A percentile compares a stretch with the other conserved stretches of the same genome.
Evolutionary conservation across 305 asterid genomes (phyloP).

Genomic region (Nicotiana rustica): DNA sequence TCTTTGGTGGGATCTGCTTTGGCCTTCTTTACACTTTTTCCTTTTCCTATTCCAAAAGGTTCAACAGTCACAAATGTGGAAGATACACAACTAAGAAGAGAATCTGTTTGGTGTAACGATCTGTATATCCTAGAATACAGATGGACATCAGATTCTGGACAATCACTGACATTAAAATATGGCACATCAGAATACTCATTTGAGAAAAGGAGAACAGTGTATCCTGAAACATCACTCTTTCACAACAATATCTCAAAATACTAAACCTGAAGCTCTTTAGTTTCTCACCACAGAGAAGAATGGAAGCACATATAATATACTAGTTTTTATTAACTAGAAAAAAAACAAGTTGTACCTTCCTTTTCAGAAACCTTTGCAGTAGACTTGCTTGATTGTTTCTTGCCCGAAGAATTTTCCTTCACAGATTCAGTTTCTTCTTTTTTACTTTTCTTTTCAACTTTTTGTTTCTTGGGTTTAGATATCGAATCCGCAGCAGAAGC

Average conservation of each 20-base stretch:
- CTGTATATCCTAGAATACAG: not conserved
- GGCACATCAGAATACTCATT: not conserved
- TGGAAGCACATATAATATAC: not conserved
- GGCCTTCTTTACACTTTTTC: slow-evolving; percentile 35
- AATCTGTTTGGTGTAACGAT: no score
- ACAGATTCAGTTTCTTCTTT: slow-evolving; percentile 50
- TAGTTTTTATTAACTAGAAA: not conserved
- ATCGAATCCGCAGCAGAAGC: slow-evolving; percentile 55
- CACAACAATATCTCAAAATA: not conserved
- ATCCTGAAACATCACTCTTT: not conserved
- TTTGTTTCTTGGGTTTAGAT: slow-evolving; percentile 61
- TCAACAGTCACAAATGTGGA: not conserved
- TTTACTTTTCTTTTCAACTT: slow-evolving; percentile 58
- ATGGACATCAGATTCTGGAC: not conserved
- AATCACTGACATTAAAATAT: not conserved
- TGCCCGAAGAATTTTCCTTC: slow-evolving; percentile 61
- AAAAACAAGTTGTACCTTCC: slow-evolving; percentile 28
- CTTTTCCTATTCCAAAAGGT: slow-evolving; percentile 32
- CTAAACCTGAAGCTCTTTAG: not conserved
- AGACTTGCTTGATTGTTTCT: slow-evolving; percentile 57
- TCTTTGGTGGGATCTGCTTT: slow-evolving; percentile 40
- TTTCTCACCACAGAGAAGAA: not conserved
- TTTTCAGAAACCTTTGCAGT: slow-evolving; percentile 50
- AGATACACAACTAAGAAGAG: not conserved
- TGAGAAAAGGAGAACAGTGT: not conserved